Evolutionary conservation across 768 basidiomycete species (phyloP), one percentile per base, ranked within the genome.

Genomic region (Tubosaeta brunneosetosa): DNA sequence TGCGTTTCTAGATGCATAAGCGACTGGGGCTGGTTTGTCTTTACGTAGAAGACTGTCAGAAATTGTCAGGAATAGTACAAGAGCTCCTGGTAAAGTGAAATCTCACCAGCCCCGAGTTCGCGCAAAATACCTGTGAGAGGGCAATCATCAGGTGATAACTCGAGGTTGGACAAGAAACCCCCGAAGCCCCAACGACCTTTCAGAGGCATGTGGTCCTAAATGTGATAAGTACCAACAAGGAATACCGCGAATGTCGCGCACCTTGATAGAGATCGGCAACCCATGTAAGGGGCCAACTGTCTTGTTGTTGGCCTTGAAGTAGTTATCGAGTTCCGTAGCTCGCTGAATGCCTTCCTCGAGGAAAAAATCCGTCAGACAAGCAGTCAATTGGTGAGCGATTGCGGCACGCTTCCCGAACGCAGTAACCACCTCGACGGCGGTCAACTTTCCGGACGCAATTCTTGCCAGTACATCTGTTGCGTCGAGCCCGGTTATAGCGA

Each of bases 351-450:
- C 74, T 51, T 74, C 73, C 2, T 77, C 77, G 40, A 78, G 65
- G 62, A 78, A 78, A 52, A 76, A 70, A 52, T 76, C 75, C 36
- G 71, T 71, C 11, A 78, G 49, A 52, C 73, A 77, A 41, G 61
- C 57, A 4, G 65, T 59, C 27, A 80, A 57, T 52, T 78, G 79
- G 38, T 82, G 78, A 4, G 78, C 80, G 46, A 82, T 72, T 14
- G 74, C 72, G 10, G 80, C 79, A n/a, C 81, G 67, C 61, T 78
- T 79, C 49, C 63, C 72, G 52, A 75, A 79, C 2, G 79, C 77
- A 13, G 60, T 63, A 6, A 71, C 67, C 22, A 74, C 74, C 16
- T 70, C 67, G 6, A 77, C 74, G 1, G 75, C 70, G 0, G 72
- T 68, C 27, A 70, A 63, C 47, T 66, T 37, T 10, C 68, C 65